Percentiles rank a stretch among this genome's conserved stretches.
These are phyloP conservation scores for Capillidium heterosporum DNA, from an alignment of 371 early-diverging fungal genomes.

Conservation along the genomic window DNA sequence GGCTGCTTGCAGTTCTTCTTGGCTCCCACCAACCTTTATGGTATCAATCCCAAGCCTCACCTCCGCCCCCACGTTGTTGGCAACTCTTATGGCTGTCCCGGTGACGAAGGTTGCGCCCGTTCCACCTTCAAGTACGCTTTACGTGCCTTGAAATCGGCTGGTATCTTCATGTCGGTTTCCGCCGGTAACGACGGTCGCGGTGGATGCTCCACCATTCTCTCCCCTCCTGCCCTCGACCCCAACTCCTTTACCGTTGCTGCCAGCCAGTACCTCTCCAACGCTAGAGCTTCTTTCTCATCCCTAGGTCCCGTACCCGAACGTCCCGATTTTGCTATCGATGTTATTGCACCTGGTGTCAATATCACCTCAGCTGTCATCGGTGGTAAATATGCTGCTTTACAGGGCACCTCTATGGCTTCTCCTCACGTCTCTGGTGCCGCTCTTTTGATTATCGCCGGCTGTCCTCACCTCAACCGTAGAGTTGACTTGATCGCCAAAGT, in stretches of 20 bases:
- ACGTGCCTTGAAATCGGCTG: not conserved
- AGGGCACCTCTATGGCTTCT: conserved; percentile 47
- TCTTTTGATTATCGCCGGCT: conserved; percentile 5
- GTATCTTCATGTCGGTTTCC: not conserved
- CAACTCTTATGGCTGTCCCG: not conserved
- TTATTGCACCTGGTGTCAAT: conserved; percentile 15
- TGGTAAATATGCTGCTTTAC: not conserved
- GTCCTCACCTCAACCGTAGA: not conserved
- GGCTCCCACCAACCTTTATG: conserved; percentile 1
- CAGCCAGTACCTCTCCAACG: not conserved
- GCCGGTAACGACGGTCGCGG: not conserved
- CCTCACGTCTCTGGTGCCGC: conserved; percentile 68
- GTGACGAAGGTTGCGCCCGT: not conserved
- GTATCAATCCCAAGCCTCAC: not conserved
- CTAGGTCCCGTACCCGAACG: not conserved
- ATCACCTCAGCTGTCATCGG: conserved; percentile 14
- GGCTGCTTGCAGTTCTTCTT: not conserved
- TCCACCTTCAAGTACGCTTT: not conserved
- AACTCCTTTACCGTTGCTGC: not conserved
- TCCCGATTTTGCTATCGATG: not conserved
- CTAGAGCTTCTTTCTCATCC: not conserved
- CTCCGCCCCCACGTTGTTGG: not conserved
- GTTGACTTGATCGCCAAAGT: not conserved
- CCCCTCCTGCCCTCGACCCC: not conserved
- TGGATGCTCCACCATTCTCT: not conserved